Evolutionary conservation across 2,329 filamentous ascomycete genomes (phyloP).

Genomic region (Epichloe coenophiala): DNA sequence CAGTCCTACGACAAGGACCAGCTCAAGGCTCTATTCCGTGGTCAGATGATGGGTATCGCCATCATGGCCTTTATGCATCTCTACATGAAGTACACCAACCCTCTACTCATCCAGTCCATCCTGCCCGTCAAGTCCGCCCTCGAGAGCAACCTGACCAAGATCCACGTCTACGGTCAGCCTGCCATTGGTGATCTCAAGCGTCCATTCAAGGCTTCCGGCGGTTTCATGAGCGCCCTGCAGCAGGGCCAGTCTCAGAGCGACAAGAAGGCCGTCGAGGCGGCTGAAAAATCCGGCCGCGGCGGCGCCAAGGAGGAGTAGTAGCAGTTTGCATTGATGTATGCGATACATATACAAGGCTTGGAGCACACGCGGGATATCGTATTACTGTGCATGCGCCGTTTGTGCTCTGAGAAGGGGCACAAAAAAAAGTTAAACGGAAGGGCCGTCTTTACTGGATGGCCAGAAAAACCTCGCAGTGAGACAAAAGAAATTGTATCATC

Average conservation of each 20-base stretch:
- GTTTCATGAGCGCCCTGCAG: constrained; percentile 70
- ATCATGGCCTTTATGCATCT: constrained; percentile 99
- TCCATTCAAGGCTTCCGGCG: constrained; percentile 78
- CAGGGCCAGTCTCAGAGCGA: constrained; percentile 73
- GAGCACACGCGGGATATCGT: neutral
- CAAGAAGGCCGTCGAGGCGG: constrained; percentile 72
- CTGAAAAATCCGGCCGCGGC: constrained; percentile 60
- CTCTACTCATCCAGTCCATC: constrained; percentile 95
- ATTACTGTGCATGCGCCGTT: neutral
- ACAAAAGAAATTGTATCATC: neutral
- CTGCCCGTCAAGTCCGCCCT: constrained; percentile 92
- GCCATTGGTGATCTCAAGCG: constrained; percentile 85
- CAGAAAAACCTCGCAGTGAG: neutral
- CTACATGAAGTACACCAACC: constrained; percentile 99
- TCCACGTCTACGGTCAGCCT: constrained; percentile 78
- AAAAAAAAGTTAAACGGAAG: too few species aligned
- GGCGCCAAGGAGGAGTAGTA: constrained; percentile 59
- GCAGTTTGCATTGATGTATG: neutral
- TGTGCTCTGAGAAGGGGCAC: neutral
- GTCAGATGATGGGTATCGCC: constrained; percentile 85
- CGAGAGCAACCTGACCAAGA: constrained; percentile 92
- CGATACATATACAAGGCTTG: neutral
- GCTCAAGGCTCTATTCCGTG: constrained; percentile 72
- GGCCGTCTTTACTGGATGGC: neutral
- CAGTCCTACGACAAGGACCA: constrained; percentile 88